phyloP scores from a whole-genome alignment of 106 monocot genomes.

The Phalaenopsis aphrodite region DNA sequence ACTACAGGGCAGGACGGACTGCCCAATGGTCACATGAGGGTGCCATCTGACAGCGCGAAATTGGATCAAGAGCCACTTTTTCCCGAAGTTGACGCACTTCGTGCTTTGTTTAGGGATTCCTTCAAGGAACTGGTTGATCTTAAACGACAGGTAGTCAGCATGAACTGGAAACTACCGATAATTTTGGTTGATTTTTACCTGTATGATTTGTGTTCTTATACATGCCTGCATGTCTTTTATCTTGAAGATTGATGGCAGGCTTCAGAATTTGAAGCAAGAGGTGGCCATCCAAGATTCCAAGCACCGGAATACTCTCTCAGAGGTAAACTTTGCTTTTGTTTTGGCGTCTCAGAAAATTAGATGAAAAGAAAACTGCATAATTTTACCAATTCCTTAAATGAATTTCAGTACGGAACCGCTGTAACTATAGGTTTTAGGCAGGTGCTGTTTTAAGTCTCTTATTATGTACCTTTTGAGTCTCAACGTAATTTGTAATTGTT shows the following conservation, averaged over 20 bases:
- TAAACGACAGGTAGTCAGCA: slow-evolving; percentile 50
- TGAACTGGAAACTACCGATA: not conserved
- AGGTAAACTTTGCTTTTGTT: slow-evolving; percentile 39
- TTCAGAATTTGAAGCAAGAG: slow-evolving; percentile 87
- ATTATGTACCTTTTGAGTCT: not conserved
- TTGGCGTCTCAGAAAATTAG: not conserved
- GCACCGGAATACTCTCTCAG: slow-evolving; percentile 80
- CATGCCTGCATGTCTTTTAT: not conserved
- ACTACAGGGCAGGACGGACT: slow-evolving; percentile 20
- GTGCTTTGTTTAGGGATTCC: slow-evolving; percentile 85
- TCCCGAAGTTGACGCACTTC: slow-evolving; percentile 82
- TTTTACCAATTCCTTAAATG: not conserved
- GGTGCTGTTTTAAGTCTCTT: too few species aligned
- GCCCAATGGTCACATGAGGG: slow-evolving; percentile 33
- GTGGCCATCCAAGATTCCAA: slow-evolving; percentile 70
- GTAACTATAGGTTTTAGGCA: not conserved
- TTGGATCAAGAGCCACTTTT: slow-evolving; percentile 54
- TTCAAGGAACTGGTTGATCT: slow-evolving; percentile 92
- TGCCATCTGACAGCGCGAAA: slow-evolving; percentile 23
- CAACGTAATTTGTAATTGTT: not conserved
- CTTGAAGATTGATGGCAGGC: slow-evolving; percentile 73
- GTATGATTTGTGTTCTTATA: not conserved
- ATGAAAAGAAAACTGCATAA: not conserved
- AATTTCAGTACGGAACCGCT: not conserved
- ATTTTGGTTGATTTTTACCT: not conserved